Percentiles rank a stretch among this genome's conserved stretches.
Conservation (phyloP, 2,329 filamentous ascomycete genomes). For the Coleophoma eucalyptorum region DNA sequence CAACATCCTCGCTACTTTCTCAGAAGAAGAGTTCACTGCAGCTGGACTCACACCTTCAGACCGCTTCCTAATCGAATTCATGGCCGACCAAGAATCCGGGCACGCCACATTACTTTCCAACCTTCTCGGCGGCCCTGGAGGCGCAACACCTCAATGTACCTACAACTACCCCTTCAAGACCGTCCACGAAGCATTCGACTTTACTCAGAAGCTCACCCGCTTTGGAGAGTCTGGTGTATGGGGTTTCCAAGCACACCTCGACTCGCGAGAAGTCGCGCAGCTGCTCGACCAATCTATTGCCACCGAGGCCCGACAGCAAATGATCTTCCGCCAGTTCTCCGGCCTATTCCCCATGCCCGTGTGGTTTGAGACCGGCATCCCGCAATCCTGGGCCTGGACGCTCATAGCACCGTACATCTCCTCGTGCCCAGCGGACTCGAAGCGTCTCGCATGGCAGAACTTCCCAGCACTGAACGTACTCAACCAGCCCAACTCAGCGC, state of each 20-base stretch:
- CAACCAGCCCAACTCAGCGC: constrained; percentile 74
- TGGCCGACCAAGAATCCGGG: constrained; percentile 73
- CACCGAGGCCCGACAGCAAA: constrained; percentile 76
- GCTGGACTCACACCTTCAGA: constrained; percentile 68
- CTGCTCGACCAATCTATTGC: constrained; percentile 74
- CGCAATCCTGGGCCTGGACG: constrained; percentile 83
- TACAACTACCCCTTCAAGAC: constrained; percentile 80
- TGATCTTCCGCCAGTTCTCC: constrained; percentile 79
- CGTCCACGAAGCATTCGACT: constrained; percentile 76
- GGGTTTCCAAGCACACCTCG: constrained; percentile 74
- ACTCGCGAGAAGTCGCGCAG: constrained; percentile 70
- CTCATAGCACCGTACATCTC: constrained; percentile 78
- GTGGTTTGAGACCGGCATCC: constrained; percentile 77
- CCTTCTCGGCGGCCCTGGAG: constrained; percentile 59
- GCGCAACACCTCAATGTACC: constrained; percentile 69
- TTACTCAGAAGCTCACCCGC: constrained; percentile 80
- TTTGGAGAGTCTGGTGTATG: constrained; percentile 78
- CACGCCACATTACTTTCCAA: constrained; percentile 75
- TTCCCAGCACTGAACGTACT: constrained; percentile 68
- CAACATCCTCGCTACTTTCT: constrained; percentile 67
- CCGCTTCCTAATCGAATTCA: constrained; percentile 68
- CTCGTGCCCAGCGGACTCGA: constrained; percentile 68
- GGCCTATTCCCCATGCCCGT: constrained; percentile 79
- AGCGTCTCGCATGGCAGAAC: constrained; percentile 79
- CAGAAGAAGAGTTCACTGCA: constrained; percentile 62